Base-by-base conservation (phyloP, 345 rosid genomes). In the Eucalyptus marginata region DNA sequence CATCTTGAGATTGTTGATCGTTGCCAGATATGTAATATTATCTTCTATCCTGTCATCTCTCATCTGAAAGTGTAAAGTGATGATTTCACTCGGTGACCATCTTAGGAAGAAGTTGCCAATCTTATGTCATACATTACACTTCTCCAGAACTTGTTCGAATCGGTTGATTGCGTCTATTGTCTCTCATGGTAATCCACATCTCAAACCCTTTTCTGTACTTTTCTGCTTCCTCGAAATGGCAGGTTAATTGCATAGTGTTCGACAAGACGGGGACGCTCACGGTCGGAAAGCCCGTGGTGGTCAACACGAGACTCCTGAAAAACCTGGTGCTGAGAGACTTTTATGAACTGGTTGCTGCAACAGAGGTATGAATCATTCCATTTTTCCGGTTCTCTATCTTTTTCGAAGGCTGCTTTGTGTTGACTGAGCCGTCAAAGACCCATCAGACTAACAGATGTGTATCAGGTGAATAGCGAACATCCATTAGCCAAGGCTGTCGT, bases 191-290 rank as follows among this genome's bases (percentile, higher is more conserved):
- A 71, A 33, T 17, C 10, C 12, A 18, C 46, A 36, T 71, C 46
- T 71, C 46, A 20, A 71, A 17, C 81, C 81, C 81, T 33, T 71
- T 36, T 71, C 24, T 71, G 40, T 71, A 71, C 25, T 71, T 18
- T 33, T 33, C 81, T 36, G 25, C 81, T 71, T 36, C 81, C 81
- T 71, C 24, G 44, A 71, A 33, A 44, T 49, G 49, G 86, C 86
- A 97, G 99, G 98, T 96, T 88, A 95, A 91, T 76, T 96, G 98
- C 94, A 92, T 98, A 88, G 97, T 98, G 71, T 98, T 98, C 90
- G 99, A 98, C 94, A 98, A 98, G 94, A 98, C 99, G 5, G 99
- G 99, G 87, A 98, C 99, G 31, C 99, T 98, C 44, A 98, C 99
- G 1, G 90, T 94, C 64, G 99, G 99, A 31, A 98, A 96, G 87